These are phyloP conservation scores for Aphanomyces stellatus DNA, from an alignment of 352 stramenopile species.

Conservation along the genomic window DNA sequence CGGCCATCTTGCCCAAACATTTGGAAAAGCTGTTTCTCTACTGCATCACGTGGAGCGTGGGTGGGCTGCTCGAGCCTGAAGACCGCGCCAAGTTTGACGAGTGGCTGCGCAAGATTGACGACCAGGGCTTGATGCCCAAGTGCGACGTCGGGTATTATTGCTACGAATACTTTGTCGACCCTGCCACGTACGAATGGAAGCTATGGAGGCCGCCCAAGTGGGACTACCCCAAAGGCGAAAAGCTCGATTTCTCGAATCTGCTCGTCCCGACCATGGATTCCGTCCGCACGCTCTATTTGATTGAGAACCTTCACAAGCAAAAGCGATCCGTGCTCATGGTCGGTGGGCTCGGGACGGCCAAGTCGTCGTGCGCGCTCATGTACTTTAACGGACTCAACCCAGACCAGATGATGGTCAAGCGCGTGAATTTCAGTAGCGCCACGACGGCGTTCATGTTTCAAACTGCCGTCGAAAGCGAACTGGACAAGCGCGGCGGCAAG, in stretches of 20 bases:
- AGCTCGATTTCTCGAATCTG: constrained; percentile 97
- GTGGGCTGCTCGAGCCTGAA: constrained; percentile 93
- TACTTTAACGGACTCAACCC: constrained; percentile 95
- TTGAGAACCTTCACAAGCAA: constrained; percentile 91
- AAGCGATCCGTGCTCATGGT: constrained; percentile 93
- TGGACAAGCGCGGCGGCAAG: constrained; percentile 97
- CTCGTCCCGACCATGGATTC: constrained; percentile 98
- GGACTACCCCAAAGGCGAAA: constrained; percentile 91
- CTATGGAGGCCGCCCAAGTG: constrained; percentile 92
- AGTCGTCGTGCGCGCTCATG: constrained; percentile 97
- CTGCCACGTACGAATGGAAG: constrained; percentile 91
- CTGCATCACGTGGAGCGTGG: constrained; percentile 94
- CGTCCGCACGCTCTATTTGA: constrained; percentile 90
- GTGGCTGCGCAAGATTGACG: constrained; percentile 91
- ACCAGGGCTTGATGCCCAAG: constrained; percentile 87
- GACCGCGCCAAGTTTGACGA: constrained; percentile 94
- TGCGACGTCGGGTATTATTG: constrained; percentile 81
- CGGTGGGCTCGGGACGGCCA: constrained; percentile 94
- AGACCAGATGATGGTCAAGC: constrained; percentile 93
- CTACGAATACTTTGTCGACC: constrained; percentile 92
- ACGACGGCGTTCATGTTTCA: constrained; percentile 98
- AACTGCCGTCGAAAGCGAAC: constrained; percentile 94
- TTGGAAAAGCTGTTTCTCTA: constrained; percentile 97
- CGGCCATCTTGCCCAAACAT: constrained; percentile 57
- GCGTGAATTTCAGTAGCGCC: constrained; percentile 97